Base-by-base conservation (phyloP, 345 rosid species). In the Alliaria petiolata region DNA sequence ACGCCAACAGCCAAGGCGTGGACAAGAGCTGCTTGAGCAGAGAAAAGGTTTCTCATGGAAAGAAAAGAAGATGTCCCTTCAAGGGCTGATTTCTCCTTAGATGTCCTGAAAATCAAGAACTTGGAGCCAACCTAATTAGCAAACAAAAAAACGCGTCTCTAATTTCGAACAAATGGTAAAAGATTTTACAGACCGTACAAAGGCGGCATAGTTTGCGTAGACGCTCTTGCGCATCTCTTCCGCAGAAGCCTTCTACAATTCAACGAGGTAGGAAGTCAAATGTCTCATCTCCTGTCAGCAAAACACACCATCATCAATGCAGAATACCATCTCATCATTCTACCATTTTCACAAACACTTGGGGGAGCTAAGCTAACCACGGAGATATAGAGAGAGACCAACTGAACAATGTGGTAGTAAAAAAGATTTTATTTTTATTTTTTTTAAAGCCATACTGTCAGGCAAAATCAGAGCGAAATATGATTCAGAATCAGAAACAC, bases 171-270 rank as follows among this genome's bases (percentile, higher is more conserved):
- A 39, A 54, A 49, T 3, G 35, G 39, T 26, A n/a, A 34, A 69
- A 8, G 4, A 13, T 4, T 16, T 17, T 2, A 65, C 57, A 20
- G 3, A 82, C 97, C 89, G 82, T 57, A 93, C 91, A 72, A 93
- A 93, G 52, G 96, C 96, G 9, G 85, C 79, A 69, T 91, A 93
- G 79, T 93, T 93, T 12, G 97, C 98, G 62, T 89, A 93, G 74
- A 91, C 98, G 67, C 97, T 84, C 69, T 58, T 89, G 57, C 97
- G 96, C 98, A 93, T 93, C 86, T 93, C 98, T 83, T 93, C 98
- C 0, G 97, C 97, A 33, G 96, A 93, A 4, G 97, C 96, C 82
- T 83, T 93, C 91, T 88, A 89, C 44, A 93, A 67, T 40, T 89
- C 97, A 30, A 81, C 70, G 17, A 93, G 90, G 72, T 79, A 63